Base-by-base conservation (phyloP, 495 filamentous ascomycete species). In the Penicillium bovifimosum region DNA sequence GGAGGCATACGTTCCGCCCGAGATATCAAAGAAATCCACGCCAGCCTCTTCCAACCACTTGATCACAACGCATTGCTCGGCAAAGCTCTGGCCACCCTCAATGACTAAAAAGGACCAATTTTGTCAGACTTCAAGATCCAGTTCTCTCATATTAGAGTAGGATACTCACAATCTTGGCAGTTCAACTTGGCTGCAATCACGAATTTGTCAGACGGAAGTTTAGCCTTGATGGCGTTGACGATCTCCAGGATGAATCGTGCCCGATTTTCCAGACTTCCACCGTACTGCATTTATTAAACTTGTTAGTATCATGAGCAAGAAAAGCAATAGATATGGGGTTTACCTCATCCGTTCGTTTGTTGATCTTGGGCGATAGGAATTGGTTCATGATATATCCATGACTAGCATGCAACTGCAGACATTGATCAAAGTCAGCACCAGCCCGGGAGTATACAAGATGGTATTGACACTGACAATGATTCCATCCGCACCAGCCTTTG, bases 181-280 rank as follows among this genome's bases (percentile, higher is more conserved):
- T 55, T 59, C 10, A 59, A 26, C 29, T 59, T 59, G 13, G 51
- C 56, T 9, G 51, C 46, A 35, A 59, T 59, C 7, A 59, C 52
- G 13, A 54, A 59, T 29, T 45, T 41, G 35, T 53, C 39, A 5
- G 43, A 45, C 13, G 60, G 55, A 9, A 60, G 43, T 26, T 47
- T 54, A 1, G 38, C 39, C 13, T 58, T 55, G 26, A 59, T 56
- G 6, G 55, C 52, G 10, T 62, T 45, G 36, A 62, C 56, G 20
- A 70, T 40, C 40, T 74, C 72, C 7, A 71, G 42, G 14, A 62
- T 58, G 26, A 75, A 55, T 4, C 71, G 50, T 3, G 56, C 68
- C 14, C 72, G 59, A 48, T 73, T 73, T 54, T 75, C 72, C 42
- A 74, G 67, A 38, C 51, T 61, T 24, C 72, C 72, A 13, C 72